Percentiles rank a stretch among this genome's conserved stretches.
Conservation (phyloP, 2,329 filamentous ascomycete genomes). For the Endoconidiophora laricicola region DNA sequence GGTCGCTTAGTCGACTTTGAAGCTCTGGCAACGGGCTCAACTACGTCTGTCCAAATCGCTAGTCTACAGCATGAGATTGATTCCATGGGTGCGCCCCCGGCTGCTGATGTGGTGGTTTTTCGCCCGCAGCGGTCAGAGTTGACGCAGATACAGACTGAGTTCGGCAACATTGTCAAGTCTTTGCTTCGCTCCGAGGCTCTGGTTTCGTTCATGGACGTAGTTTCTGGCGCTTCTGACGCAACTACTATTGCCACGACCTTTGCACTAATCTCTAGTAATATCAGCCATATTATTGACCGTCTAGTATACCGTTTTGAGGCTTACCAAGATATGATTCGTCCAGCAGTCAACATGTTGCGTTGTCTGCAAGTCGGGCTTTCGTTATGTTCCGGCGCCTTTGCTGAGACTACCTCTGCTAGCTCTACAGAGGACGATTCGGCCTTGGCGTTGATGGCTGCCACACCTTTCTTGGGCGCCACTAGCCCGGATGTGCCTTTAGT, state of each 20-base stretch:
- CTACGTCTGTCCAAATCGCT: conserved; percentile 48
- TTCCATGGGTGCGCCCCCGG: conserved; percentile 49
- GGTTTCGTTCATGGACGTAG: conserved; percentile 15
- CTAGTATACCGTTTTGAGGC: conserved; percentile 53
- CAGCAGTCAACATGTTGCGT: conserved; percentile 61
- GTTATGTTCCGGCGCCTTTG: conserved; percentile 30
- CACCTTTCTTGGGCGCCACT: conserved; percentile 39
- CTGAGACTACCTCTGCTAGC: conserved; percentile 16
- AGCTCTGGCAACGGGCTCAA: conserved; percentile 46
- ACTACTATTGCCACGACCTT: conserved; percentile 27
- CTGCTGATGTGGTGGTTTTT: conserved; percentile 48
- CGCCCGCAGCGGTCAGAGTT: conserved; percentile 55
- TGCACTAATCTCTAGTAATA: conserved; percentile 34
- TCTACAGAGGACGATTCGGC: neutral
- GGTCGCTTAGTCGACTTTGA: conserved; percentile 50
- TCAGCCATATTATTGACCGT: conserved; percentile 54
- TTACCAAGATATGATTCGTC: conserved; percentile 73
- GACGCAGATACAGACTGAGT: conserved; percentile 61
- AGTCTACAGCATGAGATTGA: conserved; percentile 44
- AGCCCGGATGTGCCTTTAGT: conserved; percentile 15
- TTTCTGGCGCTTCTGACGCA: conserved; percentile 13
- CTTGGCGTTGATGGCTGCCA: conserved; percentile 25
- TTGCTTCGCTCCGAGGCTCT: conserved; percentile 30
- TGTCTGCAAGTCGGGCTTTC: conserved; percentile 63
- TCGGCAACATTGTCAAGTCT: conserved; percentile 57